These are phyloP conservation scores for Xylaria flabelliformis DNA, from an alignment of 495 filamentous ascomycete species.

Conservation along the genomic window DNA sequence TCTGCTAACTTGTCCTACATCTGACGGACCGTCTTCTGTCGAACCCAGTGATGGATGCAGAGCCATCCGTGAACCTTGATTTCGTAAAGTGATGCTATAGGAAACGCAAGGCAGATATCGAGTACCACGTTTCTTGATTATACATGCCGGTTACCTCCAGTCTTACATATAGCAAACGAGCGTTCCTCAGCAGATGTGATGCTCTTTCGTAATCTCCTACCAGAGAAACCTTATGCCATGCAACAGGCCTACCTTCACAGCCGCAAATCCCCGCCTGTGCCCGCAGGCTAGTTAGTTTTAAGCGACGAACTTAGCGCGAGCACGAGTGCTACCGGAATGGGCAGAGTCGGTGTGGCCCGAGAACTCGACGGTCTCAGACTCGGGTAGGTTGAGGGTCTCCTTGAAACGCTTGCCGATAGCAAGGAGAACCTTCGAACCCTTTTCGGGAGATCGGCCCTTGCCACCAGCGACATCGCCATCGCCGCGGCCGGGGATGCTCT, in stretches of 20 bases:
- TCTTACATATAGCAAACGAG: background rate
- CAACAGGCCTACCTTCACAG: background rate
- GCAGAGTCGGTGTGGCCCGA: slow-evolving; percentile 95
- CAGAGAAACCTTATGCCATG: background rate
- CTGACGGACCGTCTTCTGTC: background rate
- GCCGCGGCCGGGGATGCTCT: slow-evolving; percentile 76
- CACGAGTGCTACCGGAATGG: slow-evolving; percentile 88
- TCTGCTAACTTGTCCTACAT: background rate
- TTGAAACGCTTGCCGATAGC: slow-evolving; percentile 90
- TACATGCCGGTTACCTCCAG: slow-evolving; percentile 6
- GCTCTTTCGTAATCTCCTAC: background rate
- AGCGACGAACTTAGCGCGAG: slow-evolving; percentile 90
- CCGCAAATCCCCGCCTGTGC: background rate
- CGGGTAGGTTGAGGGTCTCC: slow-evolving; percentile 78
- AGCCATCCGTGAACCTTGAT: background rate
- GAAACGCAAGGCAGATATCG: slow-evolving; percentile 14
- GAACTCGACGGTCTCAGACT: slow-evolving; percentile 84
- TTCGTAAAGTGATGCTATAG: slow-evolving; percentile 2
- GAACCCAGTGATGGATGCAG: background rate
- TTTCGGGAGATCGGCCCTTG: slow-evolving; percentile 73
- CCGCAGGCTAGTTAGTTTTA: slow-evolving; percentile 50
- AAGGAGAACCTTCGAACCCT: slow-evolving; percentile 82
- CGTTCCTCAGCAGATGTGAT: background rate
- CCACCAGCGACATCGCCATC: slow-evolving; percentile 70
- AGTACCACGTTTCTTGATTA: background rate